Conservation (phyloP, 176 grass and related monocot species). For the Calamus simplicifolius region DNA sequence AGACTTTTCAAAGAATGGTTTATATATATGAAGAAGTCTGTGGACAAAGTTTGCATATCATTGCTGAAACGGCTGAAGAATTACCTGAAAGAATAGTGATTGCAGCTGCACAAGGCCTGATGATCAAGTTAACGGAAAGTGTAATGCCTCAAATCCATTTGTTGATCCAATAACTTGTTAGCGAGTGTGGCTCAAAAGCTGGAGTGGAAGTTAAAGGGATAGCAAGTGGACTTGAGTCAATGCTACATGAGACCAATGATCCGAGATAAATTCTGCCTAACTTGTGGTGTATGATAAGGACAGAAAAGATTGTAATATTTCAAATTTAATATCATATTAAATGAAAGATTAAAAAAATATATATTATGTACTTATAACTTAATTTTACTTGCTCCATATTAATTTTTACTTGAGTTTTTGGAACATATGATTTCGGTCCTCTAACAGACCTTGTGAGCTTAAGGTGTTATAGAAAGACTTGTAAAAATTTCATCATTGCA, state of each 20-base stretch:
- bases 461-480: constrained; percentile 21
- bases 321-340: too few relatives aligned
- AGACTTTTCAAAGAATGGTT: constrained; percentile 37
- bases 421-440: constrained; percentile 26
- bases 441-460: too few relatives aligned
- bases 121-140: constrained; percentile 87
- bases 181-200: constrained; percentile 36
- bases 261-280: too few relatives aligned
- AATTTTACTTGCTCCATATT: too few relatives aligned
- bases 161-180: constrained; percentile 9
- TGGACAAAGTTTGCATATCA: constrained; percentile 76
- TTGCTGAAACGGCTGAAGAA: constrained; percentile 77
- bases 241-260: too few relatives aligned
- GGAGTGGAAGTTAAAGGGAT: constrained; percentile 14
- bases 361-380: too few relatives aligned
- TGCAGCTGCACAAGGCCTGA: constrained; percentile 74
- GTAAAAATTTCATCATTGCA: constrained; percentile 81
- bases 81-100: constrained; percentile 72
- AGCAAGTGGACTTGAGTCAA: too few relatives aligned
- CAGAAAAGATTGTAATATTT: too few relatives aligned
- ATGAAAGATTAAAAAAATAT: too few relatives aligned
- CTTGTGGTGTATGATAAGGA: too few relatives aligned
- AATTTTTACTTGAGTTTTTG: constrained; percentile 42
- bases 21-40: constrained; percentile 69
- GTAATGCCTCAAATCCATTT: too few relatives aligned